A percentile compares a stretch with the other conserved stretches of the same genome.
Conservation (phyloP, 345 rosid species). For the Eutrema yunnanense region DNA sequence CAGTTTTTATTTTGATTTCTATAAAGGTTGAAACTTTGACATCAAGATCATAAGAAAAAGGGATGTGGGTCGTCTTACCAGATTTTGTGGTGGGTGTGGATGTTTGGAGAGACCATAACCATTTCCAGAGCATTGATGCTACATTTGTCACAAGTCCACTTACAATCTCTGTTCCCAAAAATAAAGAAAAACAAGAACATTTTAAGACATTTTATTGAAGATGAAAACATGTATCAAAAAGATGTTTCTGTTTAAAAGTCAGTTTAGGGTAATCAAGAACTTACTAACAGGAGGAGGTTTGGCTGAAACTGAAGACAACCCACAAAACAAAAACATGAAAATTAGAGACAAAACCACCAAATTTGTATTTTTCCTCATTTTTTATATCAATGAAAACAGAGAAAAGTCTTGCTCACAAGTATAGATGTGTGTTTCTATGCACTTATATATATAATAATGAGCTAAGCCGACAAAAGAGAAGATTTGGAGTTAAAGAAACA, state of each 20-base stretch:
- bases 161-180: constrained; percentile 55
- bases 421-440: too few species aligned
- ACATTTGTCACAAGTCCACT: constrained; percentile 73
- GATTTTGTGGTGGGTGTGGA: constrained; percentile 56
- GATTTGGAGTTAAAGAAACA: constrained; percentile 24
- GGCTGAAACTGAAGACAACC: constrained; percentile 72
- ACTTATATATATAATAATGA: neutral
- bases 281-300: constrained; percentile 81
- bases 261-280: constrained; percentile 16
- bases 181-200: neutral
- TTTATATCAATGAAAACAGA: neutral
- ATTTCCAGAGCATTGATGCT: constrained; percentile 66
- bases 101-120: constrained; percentile 86
- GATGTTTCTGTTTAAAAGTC: too few species aligned
- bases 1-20: neutral
- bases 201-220: neutral
- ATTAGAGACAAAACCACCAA: constrained; percentile 34
- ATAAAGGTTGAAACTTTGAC: neutral
- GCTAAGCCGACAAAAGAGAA: constrained; percentile 26
- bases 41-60: constrained; percentile 1
- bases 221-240: too few species aligned
- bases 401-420: constrained; percentile 5
- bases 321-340: constrained; percentile 37
- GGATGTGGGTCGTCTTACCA: constrained; percentile 32
- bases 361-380: constrained; percentile 8